Evolutionary conservation across 23 red algal genomes (phyloP), one percentile per base, ranked within the genome.

Genomic region (Gracilaria caudata): DNA sequence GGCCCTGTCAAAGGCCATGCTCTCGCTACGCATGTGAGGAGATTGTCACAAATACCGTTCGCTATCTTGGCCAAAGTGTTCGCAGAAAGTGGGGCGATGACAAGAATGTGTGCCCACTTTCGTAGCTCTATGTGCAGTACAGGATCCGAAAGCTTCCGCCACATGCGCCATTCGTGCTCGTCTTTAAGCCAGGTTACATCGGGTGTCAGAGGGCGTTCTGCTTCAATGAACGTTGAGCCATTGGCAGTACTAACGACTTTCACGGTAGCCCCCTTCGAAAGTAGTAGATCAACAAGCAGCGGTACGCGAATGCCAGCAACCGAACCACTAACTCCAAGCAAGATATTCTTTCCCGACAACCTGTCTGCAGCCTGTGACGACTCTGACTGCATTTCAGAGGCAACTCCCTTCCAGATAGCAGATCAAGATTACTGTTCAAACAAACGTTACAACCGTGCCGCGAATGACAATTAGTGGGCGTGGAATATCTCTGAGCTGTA

Each of bases 31-130:
- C 86, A 95, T 14, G 93, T 91, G 11, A 99, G 11, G 8, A 96
- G 87, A 87, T 99, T 99, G 33, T 99, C 97, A 60, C 85, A 92
- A 7, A 95, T 34, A 21, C 97, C 97, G 21, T 29, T 23, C 23
- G 97, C 90, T 6, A 95, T 55, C 85, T 99, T 99, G 13, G 97
- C 92, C 29, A 99, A 68, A 26, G 89, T 91, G 38, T 99, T 99
- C 9, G 97, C 97, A 17, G 84, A 87, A 7, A 91, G 35, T 17
- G 97, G 97, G 46, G 93, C 97, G 23, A 99, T 66, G 7, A 99
- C 1, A 23, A 99, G 71, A 6, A 90, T 77, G 80, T 94, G 64
- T 11, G 97, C 97, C 97, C 93, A 94, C 8, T 81, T 77, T 3
- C 89, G 77, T 1, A 95, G 76, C n/a, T 94, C 93, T 20, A 99